phyloP scores from a whole-genome alignment of 306 rosid genomes.

The Styphnolobium japonicum region DNA sequence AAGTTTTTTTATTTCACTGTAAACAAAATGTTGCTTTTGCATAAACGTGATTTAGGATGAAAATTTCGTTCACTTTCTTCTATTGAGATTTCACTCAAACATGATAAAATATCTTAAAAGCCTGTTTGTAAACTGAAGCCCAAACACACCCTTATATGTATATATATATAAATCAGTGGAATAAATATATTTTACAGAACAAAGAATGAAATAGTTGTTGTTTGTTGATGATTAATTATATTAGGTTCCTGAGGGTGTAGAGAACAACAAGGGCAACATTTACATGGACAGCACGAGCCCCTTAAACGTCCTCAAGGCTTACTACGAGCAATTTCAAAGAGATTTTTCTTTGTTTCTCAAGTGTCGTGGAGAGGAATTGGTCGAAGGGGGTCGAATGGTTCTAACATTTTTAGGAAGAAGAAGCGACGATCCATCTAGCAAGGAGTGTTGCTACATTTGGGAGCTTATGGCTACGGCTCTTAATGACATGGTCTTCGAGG shows the following conservation, averaged over 20 bases:
- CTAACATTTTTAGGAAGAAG: constrained; percentile 53
- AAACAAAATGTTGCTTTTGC: no score
- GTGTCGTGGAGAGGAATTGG: constrained; percentile 51
- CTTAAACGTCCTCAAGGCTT: constrained; percentile 33
- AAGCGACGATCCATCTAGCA: constrained; percentile 40
- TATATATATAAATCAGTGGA: background rate
- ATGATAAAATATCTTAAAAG: no score
- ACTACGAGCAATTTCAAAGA: constrained; percentile 37
- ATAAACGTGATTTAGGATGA: no score
- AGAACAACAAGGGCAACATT: constrained; percentile 46
- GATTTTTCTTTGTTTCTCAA: constrained; percentile 41
- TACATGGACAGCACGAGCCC: constrained; percentile 41
- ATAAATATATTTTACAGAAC: no score
- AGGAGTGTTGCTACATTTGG: constrained; percentile 41
- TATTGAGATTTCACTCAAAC: no score
- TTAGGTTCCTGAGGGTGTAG: constrained; percentile 51
- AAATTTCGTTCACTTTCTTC: no score
- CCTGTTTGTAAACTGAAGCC: no score
- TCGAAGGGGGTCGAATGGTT: constrained; percentile 49
- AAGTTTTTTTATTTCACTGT: no score
- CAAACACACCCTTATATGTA: no score
- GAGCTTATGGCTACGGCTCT: constrained; percentile 51
- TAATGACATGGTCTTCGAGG: constrained; percentile 47
- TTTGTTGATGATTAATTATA: background rate
- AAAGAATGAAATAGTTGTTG: background rate